A percentile compares a stretch with the other conserved stretches of the same genome.
phyloP scores from a whole-genome alignment of 495 filamentous ascomycete genomes.

The Cenococcum geophilum region DNA sequence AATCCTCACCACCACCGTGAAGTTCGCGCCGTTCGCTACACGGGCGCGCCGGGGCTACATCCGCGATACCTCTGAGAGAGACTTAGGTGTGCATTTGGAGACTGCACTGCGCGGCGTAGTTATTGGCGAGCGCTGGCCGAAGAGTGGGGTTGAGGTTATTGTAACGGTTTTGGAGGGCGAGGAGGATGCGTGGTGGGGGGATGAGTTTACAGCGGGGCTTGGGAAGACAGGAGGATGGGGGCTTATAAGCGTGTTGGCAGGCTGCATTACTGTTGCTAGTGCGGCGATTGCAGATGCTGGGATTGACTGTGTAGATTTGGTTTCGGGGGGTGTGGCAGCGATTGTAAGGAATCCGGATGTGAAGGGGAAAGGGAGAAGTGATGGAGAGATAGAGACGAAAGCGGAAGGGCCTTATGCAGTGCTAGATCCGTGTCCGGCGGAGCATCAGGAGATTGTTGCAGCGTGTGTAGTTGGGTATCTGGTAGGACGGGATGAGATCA shows the following conservation, averaged over 20 bases:
- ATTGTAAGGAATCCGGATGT: slow-evolving; percentile 46
- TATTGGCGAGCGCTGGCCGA: slow-evolving; percentile 90
- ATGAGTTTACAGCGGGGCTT: slow-evolving; percentile 37
- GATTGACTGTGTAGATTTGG: slow-evolving; percentile 90
- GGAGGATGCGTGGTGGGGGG: slow-evolving; percentile 59
- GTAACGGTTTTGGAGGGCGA: slow-evolving; percentile 92
- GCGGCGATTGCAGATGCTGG: slow-evolving; percentile 94
- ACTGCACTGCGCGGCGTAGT: slow-evolving; percentile 82
- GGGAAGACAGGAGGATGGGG: slow-evolving; percentile 51
- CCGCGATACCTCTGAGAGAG: slow-evolving; percentile 77
- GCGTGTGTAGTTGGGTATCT: slow-evolving; percentile 90
- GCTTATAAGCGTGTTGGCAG: slow-evolving; percentile 84
- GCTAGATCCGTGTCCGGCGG: slow-evolving; percentile 76
- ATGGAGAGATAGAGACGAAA: slow-evolving; percentile 6
- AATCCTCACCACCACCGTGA: slow-evolving; percentile 83
- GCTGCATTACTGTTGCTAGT: slow-evolving; percentile 88
- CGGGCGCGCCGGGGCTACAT: slow-evolving; percentile 76
- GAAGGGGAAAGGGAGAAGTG: slow-evolving; percentile 31
- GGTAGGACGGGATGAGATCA: slow-evolving; percentile 81
- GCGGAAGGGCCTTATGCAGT: slow-evolving; percentile 46
- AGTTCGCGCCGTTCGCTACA: slow-evolving; percentile 91
- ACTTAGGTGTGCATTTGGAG: slow-evolving; percentile 85
- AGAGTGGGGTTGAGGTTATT: slow-evolving; percentile 88
- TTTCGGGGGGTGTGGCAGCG: slow-evolving; percentile 83
- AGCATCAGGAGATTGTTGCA: slow-evolving; percentile 68